Conservation (phyloP, 2,329 filamentous ascomycete species). For the Botryotinia convoluta region DNA sequence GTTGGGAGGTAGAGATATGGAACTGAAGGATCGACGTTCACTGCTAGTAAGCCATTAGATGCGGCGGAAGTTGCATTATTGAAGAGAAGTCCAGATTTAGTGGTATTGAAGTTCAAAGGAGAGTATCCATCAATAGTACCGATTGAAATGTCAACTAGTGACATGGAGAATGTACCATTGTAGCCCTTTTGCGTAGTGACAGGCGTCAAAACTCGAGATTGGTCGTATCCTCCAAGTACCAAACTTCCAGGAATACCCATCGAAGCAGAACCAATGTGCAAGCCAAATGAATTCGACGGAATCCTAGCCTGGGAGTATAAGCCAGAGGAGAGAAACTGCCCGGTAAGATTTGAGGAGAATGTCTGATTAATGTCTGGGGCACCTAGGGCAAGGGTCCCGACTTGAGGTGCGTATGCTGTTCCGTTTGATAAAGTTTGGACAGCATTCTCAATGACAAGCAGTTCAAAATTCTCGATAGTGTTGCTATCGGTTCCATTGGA, state of each 20-base stretch:
- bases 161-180: slow-evolving; percentile 1
- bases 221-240: slow-evolving; percentile 30
- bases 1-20: slow-evolving; percentile 40
- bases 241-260: slow-evolving; percentile 26
- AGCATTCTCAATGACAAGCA: slow-evolving; percentile 3
- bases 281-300: slow-evolving; percentile 29
- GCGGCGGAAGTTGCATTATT: background rate
- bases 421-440: background rate
- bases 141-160: slow-evolving; percentile 27
- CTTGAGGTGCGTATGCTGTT: background rate
- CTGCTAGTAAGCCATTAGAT: slow-evolving; percentile 22
- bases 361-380: background rate
- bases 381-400: background rate
- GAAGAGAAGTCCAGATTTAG: slow-evolving; percentile 24
- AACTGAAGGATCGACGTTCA: slow-evolving; percentile 26
- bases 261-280: slow-evolving; percentile 29
- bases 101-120: slow-evolving; percentile 23
- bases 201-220: slow-evolving; percentile 24
- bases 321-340: slow-evolving; percentile 2
- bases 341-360: slow-evolving; percentile 6
- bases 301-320: slow-evolving; percentile 7
- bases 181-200: slow-evolving; percentile 22
- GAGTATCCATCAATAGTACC: slow-evolving; percentile 25
- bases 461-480: background rate
- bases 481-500: background rate